Evolutionary conservation across 2,329 filamentous ascomycete species (phyloP).

Genomic region (Colletotrichum somersetense): DNA sequence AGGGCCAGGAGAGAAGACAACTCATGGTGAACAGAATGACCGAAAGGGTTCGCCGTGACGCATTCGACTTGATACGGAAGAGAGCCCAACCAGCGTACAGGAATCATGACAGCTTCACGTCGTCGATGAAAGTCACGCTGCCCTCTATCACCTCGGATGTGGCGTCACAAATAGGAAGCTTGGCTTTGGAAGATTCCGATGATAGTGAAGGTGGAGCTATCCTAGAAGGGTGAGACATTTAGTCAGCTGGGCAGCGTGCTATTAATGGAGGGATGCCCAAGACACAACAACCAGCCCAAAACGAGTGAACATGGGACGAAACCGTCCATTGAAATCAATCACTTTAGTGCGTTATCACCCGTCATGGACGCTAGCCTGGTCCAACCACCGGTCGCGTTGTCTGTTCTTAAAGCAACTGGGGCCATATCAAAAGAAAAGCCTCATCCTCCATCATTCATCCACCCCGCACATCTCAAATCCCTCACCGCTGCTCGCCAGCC

Average conservation of each 20-base stretch:
- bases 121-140: conserved; percentile 3
- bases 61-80: not conserved
- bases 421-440: not conserved
- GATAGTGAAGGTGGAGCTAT: not conserved
- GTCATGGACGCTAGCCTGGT: not conserved
- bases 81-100: not conserved
- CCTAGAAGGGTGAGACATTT: not conserved
- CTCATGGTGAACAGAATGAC: conserved; percentile 5
- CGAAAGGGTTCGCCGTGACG: not conserved
- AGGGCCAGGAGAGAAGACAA: not conserved
- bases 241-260: not conserved
- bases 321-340: not conserved
- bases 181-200: not conserved
- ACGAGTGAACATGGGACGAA: not conserved
- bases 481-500: not conserved
- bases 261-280: not conserved
- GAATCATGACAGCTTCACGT: conserved; percentile 8
- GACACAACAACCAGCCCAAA: not conserved
- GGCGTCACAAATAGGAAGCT: not conserved
- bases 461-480: not conserved
- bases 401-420: not conserved
- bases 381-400: not conserved
- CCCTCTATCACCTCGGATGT: not conserved
- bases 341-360: not conserved
- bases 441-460: not conserved